Evolutionary conservation across 2,329 filamentous ascomycete species (phyloP).

Genomic region (Xylaria hypoxylon): DNA sequence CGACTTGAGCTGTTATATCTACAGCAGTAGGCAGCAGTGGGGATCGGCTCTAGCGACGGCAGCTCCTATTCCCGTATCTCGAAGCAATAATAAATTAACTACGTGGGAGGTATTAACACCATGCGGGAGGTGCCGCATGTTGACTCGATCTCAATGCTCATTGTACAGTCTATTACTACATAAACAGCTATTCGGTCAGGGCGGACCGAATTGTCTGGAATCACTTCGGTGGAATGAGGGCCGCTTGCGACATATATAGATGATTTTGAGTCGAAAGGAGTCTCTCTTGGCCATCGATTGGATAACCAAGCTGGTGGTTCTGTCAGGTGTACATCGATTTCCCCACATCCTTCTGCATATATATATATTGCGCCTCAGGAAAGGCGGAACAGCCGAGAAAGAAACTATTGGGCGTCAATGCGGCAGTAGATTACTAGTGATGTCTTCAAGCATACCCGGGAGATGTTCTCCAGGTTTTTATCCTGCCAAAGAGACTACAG

Average conservation of each 20-base stretch:
- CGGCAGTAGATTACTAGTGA: constrained; percentile 21
- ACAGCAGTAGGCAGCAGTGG: not conserved
- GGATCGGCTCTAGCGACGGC: not conserved
- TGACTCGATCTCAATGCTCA: not conserved
- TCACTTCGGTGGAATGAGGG: constrained; percentile 23
- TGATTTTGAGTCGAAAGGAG: constrained; percentile 7
- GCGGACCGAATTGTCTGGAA: constrained; percentile 28
- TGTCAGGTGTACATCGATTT: constrained; percentile 34
- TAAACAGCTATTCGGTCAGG: not conserved
- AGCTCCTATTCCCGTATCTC: constrained; percentile 3
- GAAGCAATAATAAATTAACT: not conserved
- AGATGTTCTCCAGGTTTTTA: constrained; percentile 28
- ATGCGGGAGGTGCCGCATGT: not conserved
- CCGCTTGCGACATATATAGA: constrained; percentile 28
- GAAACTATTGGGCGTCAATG: not conserved
- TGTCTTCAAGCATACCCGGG: constrained; percentile 11
- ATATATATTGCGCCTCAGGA: constrained; percentile 29
- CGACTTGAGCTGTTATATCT: constrained; percentile 27
- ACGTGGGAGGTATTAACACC: not conserved
- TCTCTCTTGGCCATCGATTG: constrained; percentile 7
- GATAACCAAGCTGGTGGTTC: constrained; percentile 14
- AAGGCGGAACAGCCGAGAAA: constrained; percentile 7
- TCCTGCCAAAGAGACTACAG: constrained; percentile 31
- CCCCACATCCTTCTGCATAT: constrained; percentile 32
- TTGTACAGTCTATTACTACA: not conserved